These are phyloP conservation scores for Strobilomyces echinocephalus DNA, from an alignment of 768 basidiomycete species.

Conservation along the genomic window DNA sequence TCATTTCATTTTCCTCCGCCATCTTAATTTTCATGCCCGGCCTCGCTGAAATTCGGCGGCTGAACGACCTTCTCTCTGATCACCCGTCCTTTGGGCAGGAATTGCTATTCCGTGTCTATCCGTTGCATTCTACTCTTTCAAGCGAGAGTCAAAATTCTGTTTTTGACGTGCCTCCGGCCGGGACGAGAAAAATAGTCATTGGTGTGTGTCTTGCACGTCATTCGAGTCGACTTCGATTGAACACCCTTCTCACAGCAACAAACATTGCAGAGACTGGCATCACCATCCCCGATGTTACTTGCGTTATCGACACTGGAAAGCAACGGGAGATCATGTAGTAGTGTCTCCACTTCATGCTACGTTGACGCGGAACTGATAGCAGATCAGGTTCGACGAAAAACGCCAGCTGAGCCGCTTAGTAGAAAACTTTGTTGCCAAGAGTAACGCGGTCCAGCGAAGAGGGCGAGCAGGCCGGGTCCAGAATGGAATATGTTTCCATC, in stretches of 20 bases:
- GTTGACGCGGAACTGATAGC: conserved; percentile 4
- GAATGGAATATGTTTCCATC: conserved; percentile 86
- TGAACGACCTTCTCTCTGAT: conserved; percentile 76
- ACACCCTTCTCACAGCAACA: conserved; percentile 48
- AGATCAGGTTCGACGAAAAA: conserved; percentile 86
- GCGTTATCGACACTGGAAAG: conserved; percentile 91
- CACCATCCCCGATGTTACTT: conserved; percentile 96
- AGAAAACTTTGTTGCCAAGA: conserved; percentile 87
- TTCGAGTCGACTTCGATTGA: not conserved
- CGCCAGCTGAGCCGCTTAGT: conserved; percentile 88
- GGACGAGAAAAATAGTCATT: conserved; percentile 89
- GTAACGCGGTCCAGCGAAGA: conserved; percentile 85
- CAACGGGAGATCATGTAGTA: conserved; percentile 86
- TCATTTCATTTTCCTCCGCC: conserved; percentile 64
- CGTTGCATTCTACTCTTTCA: conserved; percentile 89
- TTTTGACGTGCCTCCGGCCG: conserved; percentile 79
- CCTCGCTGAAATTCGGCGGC: conserved; percentile 83
- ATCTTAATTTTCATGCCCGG: conserved; percentile 93
- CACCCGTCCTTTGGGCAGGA: conserved; percentile 67
- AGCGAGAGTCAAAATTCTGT: conserved; percentile 88
- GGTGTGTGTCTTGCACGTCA: conserved; percentile 43
- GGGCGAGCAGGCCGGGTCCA: conserved; percentile 92
- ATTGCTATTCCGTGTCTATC: conserved; percentile 68
- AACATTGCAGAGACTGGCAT: conserved; percentile 97
- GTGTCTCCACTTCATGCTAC: conserved; percentile 1